phyloP scores from a whole-genome alignment of 2,329 filamentous ascomycete genomes.

The Didymella lethalis region DNA sequence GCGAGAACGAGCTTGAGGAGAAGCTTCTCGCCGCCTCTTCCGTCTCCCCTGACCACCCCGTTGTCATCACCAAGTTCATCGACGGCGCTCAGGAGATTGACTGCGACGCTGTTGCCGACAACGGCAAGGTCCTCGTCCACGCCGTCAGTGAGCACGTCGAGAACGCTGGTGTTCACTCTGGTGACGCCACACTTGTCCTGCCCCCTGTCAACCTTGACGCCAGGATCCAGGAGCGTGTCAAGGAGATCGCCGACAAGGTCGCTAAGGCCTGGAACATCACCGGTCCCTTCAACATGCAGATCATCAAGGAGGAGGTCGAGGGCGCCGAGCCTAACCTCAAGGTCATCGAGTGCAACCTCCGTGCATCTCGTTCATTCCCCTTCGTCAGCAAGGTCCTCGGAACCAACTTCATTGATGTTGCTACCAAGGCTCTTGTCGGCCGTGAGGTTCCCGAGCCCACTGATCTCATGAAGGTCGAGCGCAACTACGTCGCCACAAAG shows the following conservation, averaged over 20 bases:
- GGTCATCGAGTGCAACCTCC: slow-evolving; percentile 98
- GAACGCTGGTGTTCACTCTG: slow-evolving; percentile 96
- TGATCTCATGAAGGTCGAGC: slow-evolving; percentile 88
- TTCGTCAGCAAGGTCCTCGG: slow-evolving; percentile 98
- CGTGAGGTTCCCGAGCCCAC: slow-evolving; percentile 82
- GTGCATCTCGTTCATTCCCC: slow-evolving; percentile 96
- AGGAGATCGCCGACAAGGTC: slow-evolving; percentile 95
- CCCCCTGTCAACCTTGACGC: slow-evolving; percentile 83
- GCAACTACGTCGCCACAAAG: slow-evolving; percentile 94
- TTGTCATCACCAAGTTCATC: slow-evolving; percentile 98
- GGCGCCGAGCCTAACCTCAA: slow-evolving; percentile 81
- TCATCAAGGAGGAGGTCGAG: slow-evolving; percentile 88
- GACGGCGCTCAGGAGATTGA: slow-evolving; percentile 97
- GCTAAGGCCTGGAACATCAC: slow-evolving; percentile 97
- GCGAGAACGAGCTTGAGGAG: slow-evolving; percentile 87
- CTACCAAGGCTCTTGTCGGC: slow-evolving; percentile 89
- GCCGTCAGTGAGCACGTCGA: slow-evolving; percentile 96
- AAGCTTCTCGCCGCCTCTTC: slow-evolving; percentile 90
- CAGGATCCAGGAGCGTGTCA: slow-evolving; percentile 81
- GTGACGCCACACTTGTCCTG: slow-evolving; percentile 92
- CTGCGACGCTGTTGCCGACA: slow-evolving; percentile 87
- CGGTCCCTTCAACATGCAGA: slow-evolving; percentile 99
- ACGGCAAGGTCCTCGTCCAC: slow-evolving; percentile 87
- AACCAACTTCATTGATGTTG: slow-evolving; percentile 94
- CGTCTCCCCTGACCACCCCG: slow-evolving; percentile 94